phyloP scores from a whole-genome alignment of 192 early-diverging fungal genomes.

The Backusella sp. region DNA sequence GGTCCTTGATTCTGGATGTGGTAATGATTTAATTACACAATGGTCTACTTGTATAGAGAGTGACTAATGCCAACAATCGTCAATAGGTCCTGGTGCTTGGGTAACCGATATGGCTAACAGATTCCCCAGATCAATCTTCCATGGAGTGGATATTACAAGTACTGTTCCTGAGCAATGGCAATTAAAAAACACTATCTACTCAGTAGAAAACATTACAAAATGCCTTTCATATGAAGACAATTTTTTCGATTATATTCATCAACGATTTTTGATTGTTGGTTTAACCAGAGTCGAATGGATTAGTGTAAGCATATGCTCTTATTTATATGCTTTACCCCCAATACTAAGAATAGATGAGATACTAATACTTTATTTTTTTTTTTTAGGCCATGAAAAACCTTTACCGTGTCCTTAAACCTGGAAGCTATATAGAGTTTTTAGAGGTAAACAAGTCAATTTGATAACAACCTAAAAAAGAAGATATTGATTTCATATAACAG shows the following conservation, averaged over 20 bases:
- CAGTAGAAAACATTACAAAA: slow-evolving; percentile 16
- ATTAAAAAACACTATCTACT: slow-evolving; percentile 15
- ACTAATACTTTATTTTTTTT: not conserved
- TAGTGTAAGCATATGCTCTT: not conserved
- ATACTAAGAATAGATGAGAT: too few relatives aligned
- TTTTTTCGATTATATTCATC: slow-evolving; percentile 34
- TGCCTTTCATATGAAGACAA: slow-evolving; percentile 28
- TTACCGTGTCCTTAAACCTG: slow-evolving; percentile 24
- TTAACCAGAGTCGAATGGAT: slow-evolving; percentile 29
- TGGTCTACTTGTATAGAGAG: too few relatives aligned
- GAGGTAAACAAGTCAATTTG: not conserved
- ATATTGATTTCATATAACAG: not conserved
- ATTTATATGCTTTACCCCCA: not conserved
- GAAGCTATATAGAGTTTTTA: slow-evolving; percentile 31
- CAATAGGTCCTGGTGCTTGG: slow-evolving; percentile 33
- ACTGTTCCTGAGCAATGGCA: slow-evolving; percentile 28
- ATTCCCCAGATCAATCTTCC: slow-evolving; percentile 43
- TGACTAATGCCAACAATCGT: not conserved
- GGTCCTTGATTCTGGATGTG: slow-evolving; percentile 33
- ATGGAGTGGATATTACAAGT: slow-evolving; percentile 47
- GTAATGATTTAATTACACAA: not conserved
- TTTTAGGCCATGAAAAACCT: slow-evolving; percentile 21
- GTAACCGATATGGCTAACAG: slow-evolving; percentile 47
- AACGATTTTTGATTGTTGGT: slow-evolving; percentile 18
- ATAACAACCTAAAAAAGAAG: too few relatives aligned